Base-by-base conservation (phyloP, 2,329 filamentous ascomycete genomes). In the Pseudogymnoascus sp. region DNA sequence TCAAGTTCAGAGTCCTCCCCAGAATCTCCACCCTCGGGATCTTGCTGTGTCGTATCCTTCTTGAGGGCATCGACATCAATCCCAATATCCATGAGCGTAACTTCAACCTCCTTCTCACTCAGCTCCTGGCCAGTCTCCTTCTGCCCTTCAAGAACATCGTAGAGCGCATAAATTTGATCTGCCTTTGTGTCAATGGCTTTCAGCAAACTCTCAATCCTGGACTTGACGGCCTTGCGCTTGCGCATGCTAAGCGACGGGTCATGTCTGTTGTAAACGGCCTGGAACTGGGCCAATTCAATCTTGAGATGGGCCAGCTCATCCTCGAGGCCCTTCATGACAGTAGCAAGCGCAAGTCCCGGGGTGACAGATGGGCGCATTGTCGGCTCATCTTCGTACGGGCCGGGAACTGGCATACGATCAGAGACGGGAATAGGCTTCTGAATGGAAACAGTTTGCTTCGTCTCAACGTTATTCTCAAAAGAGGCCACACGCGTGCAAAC, bases 61-160 rank as follows among this genome's bases (percentile, higher is more conserved):
- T 33, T 60, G 8, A 33, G 22, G 12, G 33, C 35, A 33, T 62
- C 59, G 14, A 60, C 25, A 35, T 63, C 58, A 33, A 64, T 45
- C 14, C 63, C 61, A 33, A 84, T 82, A 70, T 79, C 83, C 60
- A 80, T 74, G 11, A 90, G 79, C 0, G 87, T 90, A 68, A 86
- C 78, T 68, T 89, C 86, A 45, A 87, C 77, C 68, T 86, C 82
- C 19, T 84, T 81, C 67, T 84, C 80, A 0, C 78, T 82, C 80
- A 89, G 86, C 66, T 82, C 79, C 69, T 84, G 82, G 0, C 85
- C 85, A 2, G 81, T 80, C 35, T 79, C 79, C 76, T 89, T 90
- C 72, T 92, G 89, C 5, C 88, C 90, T 74, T 93, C 90, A 0
- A 94, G 79, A 1, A 94, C 90, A 72, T 96, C 91, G 68, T 92